phyloP scores from a whole-genome alignment of 2,329 filamentous ascomycete genomes.

The Exophiala alcalophila region DNA sequence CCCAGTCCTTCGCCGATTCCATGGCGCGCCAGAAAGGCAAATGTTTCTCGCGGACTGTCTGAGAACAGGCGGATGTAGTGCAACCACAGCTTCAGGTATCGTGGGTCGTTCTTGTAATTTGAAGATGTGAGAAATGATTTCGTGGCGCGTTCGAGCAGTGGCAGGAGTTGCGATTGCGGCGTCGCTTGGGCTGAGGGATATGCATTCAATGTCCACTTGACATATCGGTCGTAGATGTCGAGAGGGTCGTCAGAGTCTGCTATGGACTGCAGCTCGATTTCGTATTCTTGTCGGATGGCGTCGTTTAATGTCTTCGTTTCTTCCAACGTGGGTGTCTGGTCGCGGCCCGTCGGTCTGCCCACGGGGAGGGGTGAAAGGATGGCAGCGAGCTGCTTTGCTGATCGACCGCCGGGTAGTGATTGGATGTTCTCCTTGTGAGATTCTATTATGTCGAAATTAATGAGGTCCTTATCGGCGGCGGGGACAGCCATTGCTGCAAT shows the following conservation, averaged over 20 bases:
- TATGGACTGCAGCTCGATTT: constrained; percentile 73
- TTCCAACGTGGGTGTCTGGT: constrained; percentile 60
- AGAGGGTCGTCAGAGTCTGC: constrained; percentile 91
- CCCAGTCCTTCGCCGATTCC: constrained; percentile 82
- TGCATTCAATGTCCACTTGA: constrained; percentile 92
- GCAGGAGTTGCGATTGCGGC: constrained; percentile 82
- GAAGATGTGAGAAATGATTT: constrained; percentile 79
- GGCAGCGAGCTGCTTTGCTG: constrained; percentile 81
- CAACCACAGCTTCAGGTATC: constrained; percentile 91
- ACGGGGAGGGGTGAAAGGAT: constrained; percentile 61
- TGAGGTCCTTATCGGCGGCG: constrained; percentile 38
- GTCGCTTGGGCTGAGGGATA: constrained; percentile 94
- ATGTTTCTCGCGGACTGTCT: constrained; percentile 88
- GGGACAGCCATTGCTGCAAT: constrained; percentile 23
- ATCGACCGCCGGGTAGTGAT: constrained; percentile 80
- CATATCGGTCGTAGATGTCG: constrained; percentile 93
- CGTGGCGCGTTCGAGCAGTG: constrained; percentile 86
- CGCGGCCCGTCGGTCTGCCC: constrained; percentile 46
- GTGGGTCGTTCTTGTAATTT: constrained; percentile 92
- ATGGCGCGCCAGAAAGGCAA: constrained; percentile 85
- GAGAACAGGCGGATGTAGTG: constrained; percentile 91
- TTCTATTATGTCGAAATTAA: constrained; percentile 86
- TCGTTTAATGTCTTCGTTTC: constrained; percentile 76
- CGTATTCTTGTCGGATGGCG: constrained; percentile 76
- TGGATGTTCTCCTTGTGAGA: constrained; percentile 98